phyloP scores from a whole-genome alignment of 768 basidiomycete genomes.

The Pleurotus djamor region DNA sequence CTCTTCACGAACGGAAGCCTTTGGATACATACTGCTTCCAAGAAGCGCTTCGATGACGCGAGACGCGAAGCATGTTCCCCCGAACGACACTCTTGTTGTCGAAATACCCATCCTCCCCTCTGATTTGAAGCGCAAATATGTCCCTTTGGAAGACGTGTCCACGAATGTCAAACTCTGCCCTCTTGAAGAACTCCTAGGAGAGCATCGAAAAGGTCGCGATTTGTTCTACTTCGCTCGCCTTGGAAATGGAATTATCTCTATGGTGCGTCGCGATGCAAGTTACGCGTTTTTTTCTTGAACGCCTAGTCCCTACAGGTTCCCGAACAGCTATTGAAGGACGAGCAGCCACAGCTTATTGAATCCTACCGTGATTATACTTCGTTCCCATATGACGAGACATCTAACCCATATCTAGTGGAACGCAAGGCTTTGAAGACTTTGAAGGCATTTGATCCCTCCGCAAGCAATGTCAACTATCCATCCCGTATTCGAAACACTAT shows the following conservation, averaged over 20 bases:
- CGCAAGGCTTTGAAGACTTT: conserved; percentile 47
- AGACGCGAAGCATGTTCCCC: too few species aligned
- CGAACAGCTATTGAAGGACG: conserved; percentile 31
- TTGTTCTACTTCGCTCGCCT: conserved; percentile 63
- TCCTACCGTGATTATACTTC: conserved; percentile 48
- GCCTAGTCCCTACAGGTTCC: conserved; percentile 34
- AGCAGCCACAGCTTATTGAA: conserved; percentile 44
- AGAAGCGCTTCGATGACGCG: not conserved
- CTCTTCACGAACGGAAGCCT: too few species aligned
- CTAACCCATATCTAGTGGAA: conserved; percentile 8
- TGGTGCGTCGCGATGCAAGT: conserved; percentile 34
- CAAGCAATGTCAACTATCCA: conserved; percentile 52
- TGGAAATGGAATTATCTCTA: conserved; percentile 53
- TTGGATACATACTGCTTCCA: not conserved
- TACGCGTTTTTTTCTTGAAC: not conserved
- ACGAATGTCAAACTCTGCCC: conserved; percentile 12
- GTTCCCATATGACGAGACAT: not conserved
- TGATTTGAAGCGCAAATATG: not conserved
- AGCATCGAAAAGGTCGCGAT: conserved; percentile 35
- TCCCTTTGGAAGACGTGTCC: not conserved
- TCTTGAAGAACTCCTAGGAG: conserved; percentile 55
- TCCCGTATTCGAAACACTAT: conserved; percentile 47
- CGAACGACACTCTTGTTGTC: not conserved
- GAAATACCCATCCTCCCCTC: conserved; percentile 1
- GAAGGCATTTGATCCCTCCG: conserved; percentile 59